Percentiles rank a stretch among this genome's conserved stretches.
These are phyloP conservation scores for Saccharomycopsis babjevae DNA, from an alignment of 805 yeast genomes.

Conservation along the genomic window DNA sequence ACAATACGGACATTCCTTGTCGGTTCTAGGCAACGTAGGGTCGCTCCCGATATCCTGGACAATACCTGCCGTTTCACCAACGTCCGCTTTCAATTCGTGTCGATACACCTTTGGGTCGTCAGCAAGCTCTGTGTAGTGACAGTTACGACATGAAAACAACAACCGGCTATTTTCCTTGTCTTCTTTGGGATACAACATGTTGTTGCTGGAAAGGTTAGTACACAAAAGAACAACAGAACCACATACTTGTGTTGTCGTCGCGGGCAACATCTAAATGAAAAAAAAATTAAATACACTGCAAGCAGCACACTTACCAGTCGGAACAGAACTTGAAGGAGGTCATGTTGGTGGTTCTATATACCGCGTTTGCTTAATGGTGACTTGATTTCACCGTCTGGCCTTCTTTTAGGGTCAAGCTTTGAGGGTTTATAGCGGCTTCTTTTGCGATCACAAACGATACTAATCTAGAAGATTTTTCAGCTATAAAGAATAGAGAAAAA, in stretches of 20 bases:
- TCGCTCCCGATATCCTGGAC: conserved; percentile 50
- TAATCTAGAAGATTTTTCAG: too few relatives aligned
- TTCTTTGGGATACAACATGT: conserved; percentile 96
- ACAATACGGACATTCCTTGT: conserved; percentile 88
- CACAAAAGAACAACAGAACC: background rate
- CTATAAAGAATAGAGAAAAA: too few relatives aligned
- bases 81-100: conserved; percentile 84
- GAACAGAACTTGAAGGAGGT: conserved; percentile 94
- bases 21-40: conserved; percentile 95
- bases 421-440: too few relatives aligned
- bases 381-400: too few relatives aligned
- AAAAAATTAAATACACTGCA: background rate
- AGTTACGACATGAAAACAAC: conserved; percentile 87
- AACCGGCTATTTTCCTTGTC: conserved; percentile 65
- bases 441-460: too few relatives aligned
- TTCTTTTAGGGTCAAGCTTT: too few relatives aligned
- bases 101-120: conserved; percentile 80
- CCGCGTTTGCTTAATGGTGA: background rate
- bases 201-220: conserved; percentile 45
- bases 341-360: conserved; percentile 33
- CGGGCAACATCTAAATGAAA: background rate
- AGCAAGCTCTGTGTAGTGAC: conserved; percentile 88
- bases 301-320: conserved; percentile 42
- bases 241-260: background rate
- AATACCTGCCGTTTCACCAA: conserved; percentile 35